Evolutionary conservation across 495 filamentous ascomycete species (phyloP), one percentile per base, ranked within the genome.

Genomic region (Clavariopsis aquatica): DNA sequence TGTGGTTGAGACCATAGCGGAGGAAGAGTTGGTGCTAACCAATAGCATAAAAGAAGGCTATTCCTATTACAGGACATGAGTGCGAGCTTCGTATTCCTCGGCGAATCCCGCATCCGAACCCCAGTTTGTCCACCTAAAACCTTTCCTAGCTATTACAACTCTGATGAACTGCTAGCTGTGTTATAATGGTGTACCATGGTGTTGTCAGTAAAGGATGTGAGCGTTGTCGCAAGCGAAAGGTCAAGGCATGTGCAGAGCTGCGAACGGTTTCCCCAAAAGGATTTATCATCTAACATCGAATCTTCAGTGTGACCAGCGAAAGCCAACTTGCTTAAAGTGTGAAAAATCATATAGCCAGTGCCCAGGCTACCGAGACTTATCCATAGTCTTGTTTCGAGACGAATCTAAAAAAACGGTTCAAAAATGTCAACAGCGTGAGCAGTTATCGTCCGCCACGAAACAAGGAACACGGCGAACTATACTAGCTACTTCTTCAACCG

Each of bases 181-280:
- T 43, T 20, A 38, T 23, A 24, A 64, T 64, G 62, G 62, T 49
- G 12, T 64, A 49, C 22, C 46, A 57, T n/a, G 62, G 62, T 12
- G 38, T 22, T 1, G 12, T 59, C 15, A 64, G 62, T 54, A 57
- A 59, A 58, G 62, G 62, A 1, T 64, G 62, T 41, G 34, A 64
- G 17, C 62, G 54, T 9, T 64, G 62, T 52, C 62, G 62, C 23
- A 34, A 58, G 43, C 62, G 62, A 5, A 64, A 64, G 54, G 43
- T 64, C n/a, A 64, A 59, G 54, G 60, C 28, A 55, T 43, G 49
- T 54, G 9, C 4, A 6, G 22, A 13, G 27, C 19, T 7, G 7
- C 2, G 47, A 7, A 13, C 17, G 1, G 6, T 3, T 31, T 4
- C 15, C 51, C 7, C 10, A 15, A 31, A 10, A 26, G 5, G 17